These are phyloP conservation scores for Zoysia pacifica DNA, from an alignment of 176 grass and related monocot genomes.

Conservation along the genomic window DNA sequence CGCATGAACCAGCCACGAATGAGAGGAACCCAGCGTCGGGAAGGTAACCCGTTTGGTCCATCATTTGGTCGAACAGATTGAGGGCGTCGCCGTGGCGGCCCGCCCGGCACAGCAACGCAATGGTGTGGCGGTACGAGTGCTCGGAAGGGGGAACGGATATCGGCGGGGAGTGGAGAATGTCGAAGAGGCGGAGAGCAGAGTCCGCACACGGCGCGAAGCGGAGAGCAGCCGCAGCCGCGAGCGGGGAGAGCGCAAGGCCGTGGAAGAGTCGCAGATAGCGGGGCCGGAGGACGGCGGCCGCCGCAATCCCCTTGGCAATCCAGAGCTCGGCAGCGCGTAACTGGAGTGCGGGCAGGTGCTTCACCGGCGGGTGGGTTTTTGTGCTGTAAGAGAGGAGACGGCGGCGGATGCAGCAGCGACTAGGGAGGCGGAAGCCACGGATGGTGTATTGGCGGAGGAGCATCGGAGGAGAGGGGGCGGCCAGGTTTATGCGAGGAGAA, in stretches of 20 bases:
- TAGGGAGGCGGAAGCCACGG: slow-evolving; percentile 31
- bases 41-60: slow-evolving; percentile 24
- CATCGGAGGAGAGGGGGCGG: slow-evolving; percentile 20
- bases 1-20: slow-evolving; percentile 57
- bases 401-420: slow-evolving; percentile 36
- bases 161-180: slow-evolving; percentile 37
- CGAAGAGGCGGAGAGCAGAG: slow-evolving; percentile 46
- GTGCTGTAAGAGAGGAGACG: slow-evolving; percentile 35
- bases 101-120: slow-evolving; percentile 42
- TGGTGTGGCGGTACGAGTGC: slow-evolving; percentile 52
- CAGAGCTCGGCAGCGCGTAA: slow-evolving; percentile 53
- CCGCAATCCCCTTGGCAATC: slow-evolving; percentile 67
- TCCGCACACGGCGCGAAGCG: slow-evolving; percentile 39
- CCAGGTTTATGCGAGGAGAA: background rate
- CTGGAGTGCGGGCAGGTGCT: background rate
- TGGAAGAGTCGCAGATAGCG: slow-evolving; percentile 32
- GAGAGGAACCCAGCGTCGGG: slow-evolving; percentile 60
- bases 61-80: slow-evolving; percentile 90
- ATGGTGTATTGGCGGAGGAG: background rate
- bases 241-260: slow-evolving; percentile 31
- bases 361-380: slow-evolving; percentile 31
- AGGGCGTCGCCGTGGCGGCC: slow-evolving; percentile 58
- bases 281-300: slow-evolving; percentile 27
- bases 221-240: slow-evolving; percentile 26
- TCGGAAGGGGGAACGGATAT: slow-evolving; percentile 42